Conservation (phyloP, 2,329 filamentous ascomycete genomes). For the Pyrenophora teres region DNA sequence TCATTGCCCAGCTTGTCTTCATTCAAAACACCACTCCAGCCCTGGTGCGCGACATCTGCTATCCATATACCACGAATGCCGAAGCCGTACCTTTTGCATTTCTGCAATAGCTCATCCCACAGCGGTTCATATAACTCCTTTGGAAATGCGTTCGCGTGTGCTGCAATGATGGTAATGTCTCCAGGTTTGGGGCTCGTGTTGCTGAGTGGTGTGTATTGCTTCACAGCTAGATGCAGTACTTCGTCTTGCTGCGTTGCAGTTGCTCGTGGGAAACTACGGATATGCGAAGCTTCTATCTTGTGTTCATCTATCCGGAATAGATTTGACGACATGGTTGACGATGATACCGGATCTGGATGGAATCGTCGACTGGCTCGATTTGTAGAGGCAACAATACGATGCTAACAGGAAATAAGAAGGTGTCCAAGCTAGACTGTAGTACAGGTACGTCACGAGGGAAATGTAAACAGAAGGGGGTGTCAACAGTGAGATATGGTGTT, state of each 20-base stretch:
- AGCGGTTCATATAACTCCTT: conserved; percentile 96
- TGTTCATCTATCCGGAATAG: conserved; percentile 74
- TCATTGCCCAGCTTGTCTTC: conserved; percentile 79
- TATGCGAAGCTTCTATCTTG: conserved; percentile 68
- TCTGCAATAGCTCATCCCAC: conserved; percentile 77
- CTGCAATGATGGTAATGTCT: conserved; percentile 82
- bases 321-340: conserved; percentile 44
- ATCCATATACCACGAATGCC: conserved; percentile 85
- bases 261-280: conserved; percentile 78
- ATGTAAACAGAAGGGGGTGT: background rate
- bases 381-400: background rate
- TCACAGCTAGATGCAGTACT: conserved; percentile 73
- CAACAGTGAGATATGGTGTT: background rate
- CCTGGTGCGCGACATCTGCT: conserved; percentile 85
- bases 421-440: too few species aligned
- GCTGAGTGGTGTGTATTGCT: conserved; percentile 82
- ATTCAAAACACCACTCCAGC: conserved; percentile 77
- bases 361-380: background rate
- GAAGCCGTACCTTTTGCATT: conserved; percentile 64
- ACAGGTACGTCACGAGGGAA: background rate
- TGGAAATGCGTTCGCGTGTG: conserved; percentile 90
- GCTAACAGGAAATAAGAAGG: too few species aligned
- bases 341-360: conserved; percentile 4
- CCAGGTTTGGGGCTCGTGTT: conserved; percentile 71
- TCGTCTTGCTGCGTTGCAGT: conserved; percentile 76